Evolutionary conservation across 2,329 filamentous ascomycete genomes (phyloP).

Genomic region (Xylariaceae sp.): DNA sequence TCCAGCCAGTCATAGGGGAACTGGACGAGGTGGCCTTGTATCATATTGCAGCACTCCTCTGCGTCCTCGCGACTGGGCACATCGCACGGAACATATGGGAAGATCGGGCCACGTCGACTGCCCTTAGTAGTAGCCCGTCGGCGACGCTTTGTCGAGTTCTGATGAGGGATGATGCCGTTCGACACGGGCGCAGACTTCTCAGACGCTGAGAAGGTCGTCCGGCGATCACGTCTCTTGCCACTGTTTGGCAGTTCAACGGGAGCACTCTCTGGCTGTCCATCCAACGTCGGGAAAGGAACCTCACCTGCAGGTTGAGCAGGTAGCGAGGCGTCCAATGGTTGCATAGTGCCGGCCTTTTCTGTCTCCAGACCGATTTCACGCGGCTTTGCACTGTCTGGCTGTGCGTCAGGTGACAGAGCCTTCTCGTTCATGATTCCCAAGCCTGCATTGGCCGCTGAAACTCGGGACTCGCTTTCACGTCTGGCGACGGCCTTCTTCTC

Average conservation of each 20-base stretch:
- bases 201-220: conserved; percentile 51
- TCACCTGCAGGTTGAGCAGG: conserved; percentile 41
- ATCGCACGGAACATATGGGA: conserved; percentile 69
- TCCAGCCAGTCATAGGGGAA: conserved; percentile 97
- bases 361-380: conserved; percentile 18
- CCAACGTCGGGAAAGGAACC: conserved; percentile 44
- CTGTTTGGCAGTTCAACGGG: conserved; percentile 25
- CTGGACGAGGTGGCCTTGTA: conserved; percentile 82
- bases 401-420: conserved; percentile 13
- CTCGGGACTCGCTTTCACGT: conserved; percentile 20
- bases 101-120: conserved; percentile 57
- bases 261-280: conserved; percentile 30
- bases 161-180: conserved; percentile 32
- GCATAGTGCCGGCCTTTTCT: conserved; percentile 21
- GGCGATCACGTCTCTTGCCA: conserved; percentile 43
- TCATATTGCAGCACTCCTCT: conserved; percentile 71
- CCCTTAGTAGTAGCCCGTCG: conserved; percentile 66
- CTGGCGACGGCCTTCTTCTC: conserved; percentile 20
- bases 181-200: conserved; percentile 42
- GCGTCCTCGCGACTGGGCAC: conserved; percentile 70
- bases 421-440: conserved; percentile 24
- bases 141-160: conserved; percentile 47
- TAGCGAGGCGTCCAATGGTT: conserved; percentile 35
- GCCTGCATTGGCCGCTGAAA: conserved; percentile 16
- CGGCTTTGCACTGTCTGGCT: conserved; percentile 17